Evolutionary conservation across 2,329 filamentous ascomycete genomes (phyloP), one percentile per base, ranked within the genome.

Genomic region (Aspergillus awamori): DNA sequence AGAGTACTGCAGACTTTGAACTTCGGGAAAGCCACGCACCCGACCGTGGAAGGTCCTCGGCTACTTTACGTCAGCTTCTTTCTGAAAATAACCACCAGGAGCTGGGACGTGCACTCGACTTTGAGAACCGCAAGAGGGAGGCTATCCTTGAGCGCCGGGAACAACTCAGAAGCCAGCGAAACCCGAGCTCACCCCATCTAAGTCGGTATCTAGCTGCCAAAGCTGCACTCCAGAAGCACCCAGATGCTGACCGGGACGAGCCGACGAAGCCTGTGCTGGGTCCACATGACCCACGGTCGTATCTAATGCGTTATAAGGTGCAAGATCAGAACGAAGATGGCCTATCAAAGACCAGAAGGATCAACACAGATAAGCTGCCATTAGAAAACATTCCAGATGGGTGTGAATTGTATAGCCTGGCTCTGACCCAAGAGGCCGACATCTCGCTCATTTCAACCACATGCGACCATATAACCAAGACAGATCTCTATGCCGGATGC

Each of bases 91-190:
- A 43, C 13, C 57, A 64, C 0, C 59, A 64, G 7, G 69, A 70
- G 33, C 48, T 76, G 4, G 67, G 70, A 43, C 66, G 70, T 11
- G 74, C 76, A 22, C 68, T 79, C 51, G 75, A 78, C 36, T 79
- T 78, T 60, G 77, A 79, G 52, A 66, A 67, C 15, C 70, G 76
- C 43, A 78, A 79, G 64, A 74, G 70, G 61, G 72, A 71, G 3
- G 73, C 70, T 13, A 73, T 73, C 17, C 64, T 68, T n/a, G 58
- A 64, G 41, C 67, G 69, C 20, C 69, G 70, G 24, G 54, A 70
- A 57, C 63, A 66, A 41, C 54, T 68, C 7, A 65, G 62, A 20
- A 58, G 57, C 17, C 47, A 43, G 8, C 43, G 53, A 8, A 33
- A 28, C 4, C 28, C 58, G 4, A 63, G 63, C 8, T 73, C 70